Evolutionary conservation across 306 rosid species (phyloP).

Genomic region (Quercus parvula): DNA sequence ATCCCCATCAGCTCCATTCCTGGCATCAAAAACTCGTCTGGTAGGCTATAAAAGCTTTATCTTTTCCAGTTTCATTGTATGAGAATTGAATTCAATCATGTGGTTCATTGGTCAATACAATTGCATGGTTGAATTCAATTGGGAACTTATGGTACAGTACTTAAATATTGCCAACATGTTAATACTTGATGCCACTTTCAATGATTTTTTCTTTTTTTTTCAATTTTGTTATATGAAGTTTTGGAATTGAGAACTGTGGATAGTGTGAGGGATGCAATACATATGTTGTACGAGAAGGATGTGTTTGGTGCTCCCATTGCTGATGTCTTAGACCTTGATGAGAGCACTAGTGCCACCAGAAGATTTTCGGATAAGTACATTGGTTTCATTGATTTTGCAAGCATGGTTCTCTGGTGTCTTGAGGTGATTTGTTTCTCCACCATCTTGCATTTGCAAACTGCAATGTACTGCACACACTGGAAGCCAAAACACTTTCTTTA

Average conservation of each 20-base stretch:
- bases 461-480: not conserved
- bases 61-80: conserved; percentile 1
- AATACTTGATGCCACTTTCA: not conserved
- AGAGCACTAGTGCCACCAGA: not conserved
- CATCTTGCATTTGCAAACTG: not conserved
- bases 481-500: not conserved
- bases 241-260: conserved; percentile 58
- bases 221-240: conserved; percentile 18
- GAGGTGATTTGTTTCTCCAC: conserved; percentile 31
- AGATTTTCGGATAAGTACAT: conserved; percentile 40
- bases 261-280: conserved; percentile 48
- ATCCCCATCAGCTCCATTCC: conserved; percentile 48
- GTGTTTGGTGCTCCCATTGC: conserved; percentile 42
- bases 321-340: conserved; percentile 22
- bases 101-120: too few species aligned
- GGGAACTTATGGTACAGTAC: too few species aligned
- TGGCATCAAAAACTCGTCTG: conserved; percentile 40
- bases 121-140: too few species aligned
- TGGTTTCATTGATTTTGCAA: conserved; percentile 45
- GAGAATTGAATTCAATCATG: not conserved
- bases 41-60: conserved; percentile 12
- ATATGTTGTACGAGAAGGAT: conserved; percentile 38
- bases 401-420: conserved; percentile 63
- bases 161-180: not conserved
- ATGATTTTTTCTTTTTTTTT: not conserved